Evolutionary conservation across 306 rosid genomes (phyloP), one percentile per base, ranked within the genome.

Genomic region (Morella rubra): DNA sequence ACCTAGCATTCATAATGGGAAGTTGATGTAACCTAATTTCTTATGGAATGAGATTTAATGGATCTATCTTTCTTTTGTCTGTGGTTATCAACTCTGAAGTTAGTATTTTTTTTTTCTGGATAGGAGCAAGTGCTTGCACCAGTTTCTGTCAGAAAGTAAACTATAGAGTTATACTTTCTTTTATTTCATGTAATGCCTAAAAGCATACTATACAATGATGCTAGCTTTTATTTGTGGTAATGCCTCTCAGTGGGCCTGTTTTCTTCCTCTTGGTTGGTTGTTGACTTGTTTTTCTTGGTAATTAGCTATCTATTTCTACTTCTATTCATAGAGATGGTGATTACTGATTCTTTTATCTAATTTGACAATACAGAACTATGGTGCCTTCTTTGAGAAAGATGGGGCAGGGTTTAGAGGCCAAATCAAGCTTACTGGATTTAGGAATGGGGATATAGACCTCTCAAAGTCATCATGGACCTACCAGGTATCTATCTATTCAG

Each of bases 381-480:
- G 98, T 56, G 95, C 96, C 80, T 92, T 84, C 79, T 75, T 94
- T 59, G 98, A 94, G 89, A 94, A 81, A 81, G 98, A 94, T 86
- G 97, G 96, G 82, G 98, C 90, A 0, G 98, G 97, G 37, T 87
- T 94, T 69, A 86, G 87, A 86, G 97, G 97, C 59, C 62, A 85
- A 79, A 73, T 87, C 72, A 87, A 89, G 86, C 89, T 94, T 72
- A 87, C 91, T 50, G 96, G 95, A 84, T 94, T 90, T 49, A 66
- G 76, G 81, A 84, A 84, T 66, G 93, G 97, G 69, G 91, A 90
- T 72, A 80, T 91, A 46, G 91, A 94, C 83, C 93, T 94, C 65
- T 89, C 93, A 32, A 82, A 87, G 80, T 85, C 84, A 56, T 84
- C 77, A 56, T 94, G 98, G 98, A 92, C 98, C 72, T 89, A 91